These are phyloP conservation scores for Neonectria neomacrospora DNA, from an alignment of 2,329 filamentous ascomycete genomes.

Conservation along the genomic window DNA sequence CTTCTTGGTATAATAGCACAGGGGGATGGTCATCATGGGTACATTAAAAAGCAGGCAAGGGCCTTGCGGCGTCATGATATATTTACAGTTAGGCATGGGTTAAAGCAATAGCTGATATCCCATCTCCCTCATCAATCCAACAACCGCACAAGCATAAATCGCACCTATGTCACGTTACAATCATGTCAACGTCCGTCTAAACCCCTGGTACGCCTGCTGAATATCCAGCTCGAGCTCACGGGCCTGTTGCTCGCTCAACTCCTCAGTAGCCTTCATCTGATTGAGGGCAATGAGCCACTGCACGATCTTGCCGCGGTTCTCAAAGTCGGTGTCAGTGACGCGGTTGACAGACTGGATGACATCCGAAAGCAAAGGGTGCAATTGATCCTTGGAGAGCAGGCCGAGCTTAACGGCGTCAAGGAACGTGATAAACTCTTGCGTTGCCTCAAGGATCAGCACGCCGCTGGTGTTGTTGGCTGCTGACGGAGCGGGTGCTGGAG, in stretches of 20 bases:
- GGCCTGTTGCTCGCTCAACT: constrained; percentile 86
- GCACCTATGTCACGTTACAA: not conserved
- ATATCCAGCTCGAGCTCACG: constrained; percentile 93
- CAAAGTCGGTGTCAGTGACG: constrained; percentile 94
- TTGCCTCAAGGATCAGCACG: constrained; percentile 85
- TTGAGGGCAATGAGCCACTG: constrained; percentile 98
- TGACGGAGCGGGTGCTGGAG: constrained; percentile 55
- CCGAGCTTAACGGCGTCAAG: constrained; percentile 94
- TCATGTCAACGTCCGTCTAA: constrained; percentile 80
- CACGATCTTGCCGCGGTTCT: constrained; percentile 95
- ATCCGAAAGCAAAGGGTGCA: constrained; percentile 94
- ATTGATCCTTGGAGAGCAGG: constrained; percentile 90
- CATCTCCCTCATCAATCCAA: constrained; percentile 6
- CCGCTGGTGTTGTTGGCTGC: constrained; percentile 64
- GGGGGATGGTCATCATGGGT: constrained; percentile 28
- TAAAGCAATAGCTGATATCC: constrained; percentile 22
- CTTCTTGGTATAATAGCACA: constrained; percentile 77
- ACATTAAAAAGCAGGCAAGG: constrained; percentile 34
- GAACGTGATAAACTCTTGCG: constrained; percentile 98
- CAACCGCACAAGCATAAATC: not conserved
- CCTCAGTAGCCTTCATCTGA: constrained; percentile 96
- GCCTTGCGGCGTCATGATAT: constrained; percentile 13
- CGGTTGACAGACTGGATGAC: constrained; percentile 98
- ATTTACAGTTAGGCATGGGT: constrained; percentile 8
- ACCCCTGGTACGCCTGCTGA: constrained; percentile 92